Base-by-base conservation (phyloP, 331 rosid genomes). In the Erythrophleum ivorense region DNA sequence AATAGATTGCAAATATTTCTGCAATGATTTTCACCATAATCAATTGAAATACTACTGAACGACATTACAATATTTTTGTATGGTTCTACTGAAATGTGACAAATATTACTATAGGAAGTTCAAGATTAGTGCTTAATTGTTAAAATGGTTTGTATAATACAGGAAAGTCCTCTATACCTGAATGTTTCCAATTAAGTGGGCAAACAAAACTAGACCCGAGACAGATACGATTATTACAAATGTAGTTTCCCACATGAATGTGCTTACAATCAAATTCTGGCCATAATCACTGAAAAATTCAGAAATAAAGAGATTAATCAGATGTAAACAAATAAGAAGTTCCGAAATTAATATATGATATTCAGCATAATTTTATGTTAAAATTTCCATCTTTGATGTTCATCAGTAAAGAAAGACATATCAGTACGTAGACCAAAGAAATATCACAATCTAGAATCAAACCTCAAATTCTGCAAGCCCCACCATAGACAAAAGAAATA, bases 391-490 rank as follows among this genome's bases (percentile, higher is more conserved):
- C 50, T 66, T 24, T 49, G 16, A 43, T 49, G 14, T 49, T 49
- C 54, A 49, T 10, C 16, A 52, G 41, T 38, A 48, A 38, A 38
- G 6, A 38, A 38, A 38, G 41, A 38, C 41, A 38, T 38, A 38
- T 18, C 24, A 16, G 2, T 3, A 5, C 16, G 59, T 6, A 54
- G 58, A 54, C 24, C 67, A 52, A 65, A 55, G 45, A 19, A 41
- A 58, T 8, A 54, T 62, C 31, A 58, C 46, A 54, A 34, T 55
- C 3, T 19, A 43, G 71, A 76, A 80, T 68, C 84, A 76, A 81
- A 94, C 98, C 98, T 95, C 88, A 95, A 83, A 85, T 93, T 91
- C 90, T 95, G 98, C 84, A 95, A 85, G 69, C 98, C 98, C 95
- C 95, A 93, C 98, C 98, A 95, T 5, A 95, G 88, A 82, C 97